A percentile compares a stretch with the other conserved stretches of the same genome.
Evolutionary conservation across 2,329 filamentous ascomycete genomes (phyloP).

Genomic region (Sporothrix globosa): DNA sequence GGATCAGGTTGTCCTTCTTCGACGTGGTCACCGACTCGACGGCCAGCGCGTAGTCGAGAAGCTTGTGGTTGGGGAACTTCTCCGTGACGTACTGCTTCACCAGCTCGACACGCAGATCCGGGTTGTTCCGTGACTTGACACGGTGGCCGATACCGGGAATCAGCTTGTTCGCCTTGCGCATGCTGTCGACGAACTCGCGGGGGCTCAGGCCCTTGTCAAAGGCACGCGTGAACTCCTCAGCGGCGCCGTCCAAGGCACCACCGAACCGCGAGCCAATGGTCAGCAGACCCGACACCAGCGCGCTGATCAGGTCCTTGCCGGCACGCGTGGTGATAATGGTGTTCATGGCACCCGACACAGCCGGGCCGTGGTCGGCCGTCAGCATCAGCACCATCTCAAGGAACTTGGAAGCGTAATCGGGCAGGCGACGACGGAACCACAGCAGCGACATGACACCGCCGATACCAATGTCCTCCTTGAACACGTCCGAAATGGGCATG

Average conservation of each 20-base stretch:
- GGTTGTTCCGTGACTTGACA: slow-evolving; percentile 99
- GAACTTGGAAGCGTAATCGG: slow-evolving; percentile 96
- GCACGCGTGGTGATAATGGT: slow-evolving; percentile 99
- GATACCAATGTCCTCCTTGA: slow-evolving; percentile 98
- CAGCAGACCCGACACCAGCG: slow-evolving; percentile 92
- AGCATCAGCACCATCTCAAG: slow-evolving; percentile 99
- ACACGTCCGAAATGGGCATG: slow-evolving; percentile 99
- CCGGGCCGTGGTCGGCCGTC: slow-evolving; percentile 97
- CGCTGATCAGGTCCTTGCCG: slow-evolving; percentile 96
- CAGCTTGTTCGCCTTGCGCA: slow-evolving; percentile 99
- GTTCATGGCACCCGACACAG: slow-evolving; percentile 99
- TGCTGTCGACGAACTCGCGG: slow-evolving; percentile 97
- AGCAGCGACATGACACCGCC: slow-evolving; percentile 99
- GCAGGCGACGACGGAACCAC: slow-evolving; percentile 98
- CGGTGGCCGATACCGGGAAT: slow-evolving; percentile 99
- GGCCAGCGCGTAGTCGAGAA: slow-evolving; percentile 97
- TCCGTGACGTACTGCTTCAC: slow-evolving; percentile 98
- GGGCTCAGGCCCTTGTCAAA: slow-evolving; percentile 98
- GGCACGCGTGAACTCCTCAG: slow-evolving; percentile 97
- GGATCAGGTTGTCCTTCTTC: slow-evolving; percentile 99
- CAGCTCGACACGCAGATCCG: slow-evolving; percentile 97
- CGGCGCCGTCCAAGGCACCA: slow-evolving; percentile 96
- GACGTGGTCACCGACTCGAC: slow-evolving; percentile 98
- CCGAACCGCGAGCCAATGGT: slow-evolving; percentile 98
- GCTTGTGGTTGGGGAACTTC: slow-evolving; percentile 97